Conservation (phyloP, 73 alveolate species). For the Stentor roeselii region DNA sequence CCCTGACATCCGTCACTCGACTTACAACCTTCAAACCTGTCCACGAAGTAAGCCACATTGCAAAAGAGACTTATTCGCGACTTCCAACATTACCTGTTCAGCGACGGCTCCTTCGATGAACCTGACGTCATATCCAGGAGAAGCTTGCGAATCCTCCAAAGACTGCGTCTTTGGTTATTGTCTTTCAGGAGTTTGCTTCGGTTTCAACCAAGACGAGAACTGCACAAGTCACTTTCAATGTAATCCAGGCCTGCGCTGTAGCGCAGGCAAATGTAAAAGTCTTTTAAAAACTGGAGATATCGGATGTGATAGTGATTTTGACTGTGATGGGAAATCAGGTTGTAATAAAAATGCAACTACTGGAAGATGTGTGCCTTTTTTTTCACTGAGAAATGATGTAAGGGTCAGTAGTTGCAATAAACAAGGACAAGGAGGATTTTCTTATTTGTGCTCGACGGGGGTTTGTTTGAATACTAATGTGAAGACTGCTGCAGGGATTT, state of each 20-base stretch:
- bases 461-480: neutral
- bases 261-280: neutral
- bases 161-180: conserved; percentile 9
- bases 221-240: conserved; percentile 12
- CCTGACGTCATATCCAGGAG: conserved; percentile 17
- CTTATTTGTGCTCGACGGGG: conserved; percentile 12
- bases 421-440: neutral
- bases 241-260: neutral
- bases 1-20: conserved; percentile 4
- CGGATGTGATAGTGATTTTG: conserved; percentile 7
- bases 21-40: conserved; percentile 4
- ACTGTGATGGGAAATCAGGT: neutral
- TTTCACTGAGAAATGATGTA: neutral
- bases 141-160: neutral
- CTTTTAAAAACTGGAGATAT: neutral
- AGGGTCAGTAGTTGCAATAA: neutral
- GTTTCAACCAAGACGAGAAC: neutral
- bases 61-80: neutral
- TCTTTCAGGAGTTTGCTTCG: neutral
- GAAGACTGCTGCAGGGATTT: neutral
- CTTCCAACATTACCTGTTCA: conserved; percentile 9
- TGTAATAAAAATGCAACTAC: neutral
- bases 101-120: neutral
- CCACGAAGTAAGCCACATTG: neutral
- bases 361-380: neutral